Evolutionary conservation across 306 rosid species (phyloP), one percentile per base, ranked within the genome.

Genomic region (Macrotyloma uniflorum): DNA sequence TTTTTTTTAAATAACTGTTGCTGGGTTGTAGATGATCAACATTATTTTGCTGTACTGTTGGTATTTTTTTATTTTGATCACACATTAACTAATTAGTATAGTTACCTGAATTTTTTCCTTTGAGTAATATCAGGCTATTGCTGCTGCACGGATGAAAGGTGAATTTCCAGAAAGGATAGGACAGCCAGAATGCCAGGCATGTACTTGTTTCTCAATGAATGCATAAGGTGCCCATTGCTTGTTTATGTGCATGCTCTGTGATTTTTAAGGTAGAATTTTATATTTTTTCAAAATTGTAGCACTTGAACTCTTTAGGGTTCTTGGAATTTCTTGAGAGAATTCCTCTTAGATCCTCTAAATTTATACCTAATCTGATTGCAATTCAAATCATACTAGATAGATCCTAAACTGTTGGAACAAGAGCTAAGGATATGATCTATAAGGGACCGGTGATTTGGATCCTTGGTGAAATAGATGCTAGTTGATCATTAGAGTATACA

Each of bases 131-230:
- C 67, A 94, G 98, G 98, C 98, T 69, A 92, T 94, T 88, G 98
- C 98, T 23, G 81, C 98, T 55, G 97, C 98, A 70, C 84, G 97
- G 88, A 92, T 94, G 98, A 94, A 94, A 79, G 98, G 98, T 42
- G 98, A 94, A 74, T 92, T 84, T 82, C 98, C 98, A 11, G 98
- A 94, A 87, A 89, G 98, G 83, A 77, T 87, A 62, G 98, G 98
- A 75, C 98, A 94, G 82, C 95, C 97, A 30, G 98, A 94, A 86
- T 94, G 98, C 83, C 98, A 94, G 97, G 98, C 87, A 92, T 72
- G 97, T 89, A 63, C 84, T 81, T 87, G 70, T 79, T 79, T 83
- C 86, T 81, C 70, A 67, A 81, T 74, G 63, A 58, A 20, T 76
- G 67, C 73, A 66, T 64, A 73, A 68, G 85, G 81, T 67, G 81